Base-by-base conservation (phyloP, 2,329 filamentous ascomycete genomes). In the Rhynchosporium secalis region DNA sequence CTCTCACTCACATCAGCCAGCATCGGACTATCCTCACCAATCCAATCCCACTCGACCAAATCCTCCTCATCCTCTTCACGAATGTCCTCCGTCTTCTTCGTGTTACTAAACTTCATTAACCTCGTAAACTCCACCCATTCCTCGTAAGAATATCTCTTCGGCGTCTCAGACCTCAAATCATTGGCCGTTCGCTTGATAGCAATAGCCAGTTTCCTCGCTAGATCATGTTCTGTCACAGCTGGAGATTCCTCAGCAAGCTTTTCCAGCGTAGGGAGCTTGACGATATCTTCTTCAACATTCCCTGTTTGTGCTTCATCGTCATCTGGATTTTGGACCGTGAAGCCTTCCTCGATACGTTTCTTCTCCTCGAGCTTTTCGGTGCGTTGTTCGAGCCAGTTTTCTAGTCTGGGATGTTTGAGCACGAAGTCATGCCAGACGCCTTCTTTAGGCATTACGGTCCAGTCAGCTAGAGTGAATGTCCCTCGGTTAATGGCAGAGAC, bases 41-140 rank as follows among this genome's bases (percentile, higher is more conserved):
- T 85, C 88, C 88, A 91, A 70, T 90, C 87, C 87, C 87, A 90
- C 40, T 88, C 82, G 1, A 88, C 76, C 20, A 87, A 70, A 0
- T 84, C 81, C n/a, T 83, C 79, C 26, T 83, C 81, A 61, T 84
- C 82, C 7, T 82, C 78, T 1, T 75, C 67, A 36, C 75, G 68
- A 2, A 75, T 68, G 10, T 73, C 71, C 6, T 73, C 67, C 2
- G 71, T 61, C 7, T 66, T 65, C 33, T 72, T 76, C 58, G 70
- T 26, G 26, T 47, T 73, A 43, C 75, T 82, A 66, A 87, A 86
- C 2, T 83, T 78, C 43, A 90, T 88, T 56, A 90, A 73, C 13
- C 81, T 77, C 3, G 85, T 86, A 63, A 87, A 87, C 61, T 86
- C 81, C 3, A 84, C 82, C 88, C 88, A 90, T 71, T 90, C 86